phyloP scores from a whole-genome alignment of 1,284 basidiomycete species.

The Ustilago bromivora region DNA sequence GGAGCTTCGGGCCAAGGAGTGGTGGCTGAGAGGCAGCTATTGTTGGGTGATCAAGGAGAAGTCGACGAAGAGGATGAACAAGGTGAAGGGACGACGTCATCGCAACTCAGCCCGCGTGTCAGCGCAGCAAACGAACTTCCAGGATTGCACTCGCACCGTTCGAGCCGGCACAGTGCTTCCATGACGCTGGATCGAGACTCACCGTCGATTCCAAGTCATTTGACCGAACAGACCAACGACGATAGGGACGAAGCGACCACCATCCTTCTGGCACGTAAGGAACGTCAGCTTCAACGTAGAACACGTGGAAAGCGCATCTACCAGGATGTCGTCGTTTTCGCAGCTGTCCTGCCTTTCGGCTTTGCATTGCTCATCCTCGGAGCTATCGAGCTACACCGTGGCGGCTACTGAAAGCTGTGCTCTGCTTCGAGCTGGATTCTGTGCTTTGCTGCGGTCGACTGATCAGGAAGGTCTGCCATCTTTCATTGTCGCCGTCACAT shows the following conservation, averaged over 20 bases:
- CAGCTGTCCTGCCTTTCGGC: conserved; percentile 54
- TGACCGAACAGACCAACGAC: conserved; percentile 43
- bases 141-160: conserved; percentile 3
- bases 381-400: conserved; percentile 44
- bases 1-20: conserved; percentile 10
- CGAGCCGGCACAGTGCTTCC: conserved; percentile 19
- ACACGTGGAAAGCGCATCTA: conserved; percentile 51
- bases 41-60: conserved; percentile 26
- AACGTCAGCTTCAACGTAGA: conserved; percentile 59
- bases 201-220: conserved; percentile 43
- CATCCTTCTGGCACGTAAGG: conserved; percentile 65
- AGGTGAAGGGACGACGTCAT: neutral
- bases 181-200: conserved; percentile 15
- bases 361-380: conserved; percentile 50
- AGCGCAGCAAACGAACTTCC: conserved; percentile 2
- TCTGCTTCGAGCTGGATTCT: neutral
- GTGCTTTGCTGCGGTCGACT: neutral
- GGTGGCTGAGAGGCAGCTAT: conserved; percentile 33
- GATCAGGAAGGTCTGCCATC: too few species aligned
- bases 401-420: conserved; percentile 35
- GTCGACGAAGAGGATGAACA: conserved; percentile 4
- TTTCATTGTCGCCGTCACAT: neutral
- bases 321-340: conserved; percentile 56
- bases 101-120: neutral
- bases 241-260: conserved; percentile 60